Conservation (phyloP, 2,329 filamentous ascomycete species). For the Fusarium sp. region DNA sequence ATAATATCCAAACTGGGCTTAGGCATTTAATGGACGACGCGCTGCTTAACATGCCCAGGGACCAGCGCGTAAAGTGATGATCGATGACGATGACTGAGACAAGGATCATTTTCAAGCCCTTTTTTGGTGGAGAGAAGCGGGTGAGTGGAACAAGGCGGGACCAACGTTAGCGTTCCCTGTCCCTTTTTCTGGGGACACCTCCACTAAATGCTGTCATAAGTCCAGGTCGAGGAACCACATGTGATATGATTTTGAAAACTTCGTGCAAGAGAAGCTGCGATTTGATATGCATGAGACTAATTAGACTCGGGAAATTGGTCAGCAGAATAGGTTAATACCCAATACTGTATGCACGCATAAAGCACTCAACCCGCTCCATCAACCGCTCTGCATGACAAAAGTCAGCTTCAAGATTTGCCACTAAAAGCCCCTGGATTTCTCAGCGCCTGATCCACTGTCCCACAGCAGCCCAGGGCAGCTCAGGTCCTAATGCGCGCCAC, state of each 20-base stretch:
- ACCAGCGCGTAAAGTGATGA: constrained; percentile 37
- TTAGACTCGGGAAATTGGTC: too few species aligned
- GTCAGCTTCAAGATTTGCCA: constrained; percentile 35
- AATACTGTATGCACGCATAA: too few species aligned
- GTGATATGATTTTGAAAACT: constrained; percentile 20
- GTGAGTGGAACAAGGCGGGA: constrained; percentile 33
- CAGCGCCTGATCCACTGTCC: constrained; percentile 37
- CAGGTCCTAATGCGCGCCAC: constrained; percentile 35
- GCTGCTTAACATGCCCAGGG: constrained; percentile 12
- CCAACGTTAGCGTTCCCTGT: constrained; percentile 27
- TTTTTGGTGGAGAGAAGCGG: constrained; percentile 32
- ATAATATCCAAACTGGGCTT: neutral
- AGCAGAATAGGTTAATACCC: too few species aligned
- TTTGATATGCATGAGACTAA: neutral
- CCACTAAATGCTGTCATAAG: constrained; percentile 36
- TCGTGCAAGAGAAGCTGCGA: constrained; percentile 2
- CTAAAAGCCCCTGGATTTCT: constrained; percentile 37
- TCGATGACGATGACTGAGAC: constrained; percentile 36
- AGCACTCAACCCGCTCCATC: constrained; percentile 9
- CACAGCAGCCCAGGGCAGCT: constrained; percentile 24
- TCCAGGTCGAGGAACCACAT: constrained; percentile 11
- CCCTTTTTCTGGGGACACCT: constrained; percentile 35
- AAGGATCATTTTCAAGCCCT: constrained; percentile 25
- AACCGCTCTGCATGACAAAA: constrained; percentile 9
- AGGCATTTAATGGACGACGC: constrained; percentile 9